phyloP scores from a whole-genome alignment of 2,329 filamentous ascomycete genomes.

The Botryotinia calthae region DNA sequence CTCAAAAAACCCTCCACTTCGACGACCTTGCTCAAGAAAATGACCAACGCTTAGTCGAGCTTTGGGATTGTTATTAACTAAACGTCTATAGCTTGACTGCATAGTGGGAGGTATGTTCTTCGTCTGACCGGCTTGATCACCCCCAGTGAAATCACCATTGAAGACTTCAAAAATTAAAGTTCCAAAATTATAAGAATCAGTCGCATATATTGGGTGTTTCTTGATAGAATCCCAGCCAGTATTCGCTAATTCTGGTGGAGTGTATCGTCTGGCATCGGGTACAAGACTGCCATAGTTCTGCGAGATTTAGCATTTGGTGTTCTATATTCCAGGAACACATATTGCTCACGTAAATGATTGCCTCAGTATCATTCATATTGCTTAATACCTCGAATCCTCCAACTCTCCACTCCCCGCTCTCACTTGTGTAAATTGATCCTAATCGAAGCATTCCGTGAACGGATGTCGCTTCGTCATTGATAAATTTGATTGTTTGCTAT shows the following conservation, averaged over 20 bases:
- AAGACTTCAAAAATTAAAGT: conserved; percentile 86
- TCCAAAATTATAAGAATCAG: conserved; percentile 86
- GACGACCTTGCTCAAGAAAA: conserved; percentile 85
- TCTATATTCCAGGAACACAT: no score
- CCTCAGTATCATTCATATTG: conserved; percentile 93
- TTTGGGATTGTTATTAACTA: conserved; percentile 88
- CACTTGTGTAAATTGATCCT: conserved; percentile 86
- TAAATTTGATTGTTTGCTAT: conserved; percentile 88
- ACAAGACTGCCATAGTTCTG: conserved; percentile 84
- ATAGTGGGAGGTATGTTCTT: conserved; percentile 84
- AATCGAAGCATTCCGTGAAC: conserved; percentile 86
- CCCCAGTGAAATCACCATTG: conserved; percentile 75
- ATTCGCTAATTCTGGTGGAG: conserved; percentile 80
- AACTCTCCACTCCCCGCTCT: conserved; percentile 97
- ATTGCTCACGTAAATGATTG: conserved; percentile 71
- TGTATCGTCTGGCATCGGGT: conserved; percentile 80
- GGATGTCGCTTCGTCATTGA: conserved; percentile 89
- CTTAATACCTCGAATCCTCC: conserved; percentile 92
- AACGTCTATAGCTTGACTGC: conserved; percentile 86
- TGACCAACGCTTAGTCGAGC: conserved; percentile 77
- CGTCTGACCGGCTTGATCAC: conserved; percentile 79
- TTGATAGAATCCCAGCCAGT: conserved; percentile 92
- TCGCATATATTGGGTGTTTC: conserved; percentile 72
- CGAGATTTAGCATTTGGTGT: conserved; percentile 15
- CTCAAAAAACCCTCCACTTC: conserved; percentile 84